phyloP scores from a whole-genome alignment of 2,329 filamentous ascomycete species.

The Colletotrichum sp. region DNA sequence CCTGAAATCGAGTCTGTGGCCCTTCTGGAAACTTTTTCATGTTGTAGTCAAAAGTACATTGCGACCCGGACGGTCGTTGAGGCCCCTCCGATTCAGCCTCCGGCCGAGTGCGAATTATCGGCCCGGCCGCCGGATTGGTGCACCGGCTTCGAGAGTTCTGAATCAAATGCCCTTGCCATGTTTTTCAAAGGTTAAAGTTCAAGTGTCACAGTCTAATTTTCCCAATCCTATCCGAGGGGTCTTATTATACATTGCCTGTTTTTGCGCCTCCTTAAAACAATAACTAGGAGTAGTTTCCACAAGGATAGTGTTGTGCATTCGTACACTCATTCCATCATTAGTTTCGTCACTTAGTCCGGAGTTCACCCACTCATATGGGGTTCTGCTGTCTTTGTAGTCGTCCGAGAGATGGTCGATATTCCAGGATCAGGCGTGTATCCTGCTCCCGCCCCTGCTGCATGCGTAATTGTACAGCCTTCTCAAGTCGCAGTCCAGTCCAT shows the following conservation, averaged over 20 bases:
- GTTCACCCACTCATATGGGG: neutral
- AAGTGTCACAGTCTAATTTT: neutral
- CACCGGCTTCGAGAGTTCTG: neutral
- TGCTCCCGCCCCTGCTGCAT: neutral
- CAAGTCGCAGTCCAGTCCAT: slow-evolving; percentile 21
- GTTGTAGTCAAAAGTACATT: neutral
- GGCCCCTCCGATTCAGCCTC: neutral
- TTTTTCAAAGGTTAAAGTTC: neutral
- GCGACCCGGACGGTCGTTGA: neutral
- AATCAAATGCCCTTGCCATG: neutral
- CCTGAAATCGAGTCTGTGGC: neutral
- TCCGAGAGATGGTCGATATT: neutral
- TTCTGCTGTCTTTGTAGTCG: neutral
- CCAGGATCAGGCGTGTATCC: neutral
- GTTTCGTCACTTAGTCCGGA: neutral
- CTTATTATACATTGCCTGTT: neutral
- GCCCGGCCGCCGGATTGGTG: neutral
- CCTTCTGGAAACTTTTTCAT: neutral
- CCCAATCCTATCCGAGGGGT: neutral
- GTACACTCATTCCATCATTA: neutral
- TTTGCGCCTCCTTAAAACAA: neutral
- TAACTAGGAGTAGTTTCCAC: neutral
- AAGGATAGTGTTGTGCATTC: neutral
- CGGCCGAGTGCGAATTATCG: neutral
- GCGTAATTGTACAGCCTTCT: neutral